A percentile compares a stretch with the other conserved stretches of the same genome.
phyloP scores from a whole-genome alignment of 192 early-diverging fungal species.

The Backusella westeae region DNA sequence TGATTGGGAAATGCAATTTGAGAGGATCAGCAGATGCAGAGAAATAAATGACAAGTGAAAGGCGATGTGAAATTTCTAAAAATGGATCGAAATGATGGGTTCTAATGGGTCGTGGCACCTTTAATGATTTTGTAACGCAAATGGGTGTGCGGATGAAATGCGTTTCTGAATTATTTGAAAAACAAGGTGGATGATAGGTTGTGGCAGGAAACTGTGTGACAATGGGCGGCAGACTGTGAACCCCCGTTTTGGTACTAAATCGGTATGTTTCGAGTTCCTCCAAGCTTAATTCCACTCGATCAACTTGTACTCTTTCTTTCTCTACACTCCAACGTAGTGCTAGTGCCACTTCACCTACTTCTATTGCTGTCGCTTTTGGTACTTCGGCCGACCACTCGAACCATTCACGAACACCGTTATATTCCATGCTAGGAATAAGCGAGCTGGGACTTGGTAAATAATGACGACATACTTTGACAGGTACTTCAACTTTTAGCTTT shows the following conservation, averaged over 20 bases:
- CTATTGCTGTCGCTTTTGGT: conserved; percentile 33
- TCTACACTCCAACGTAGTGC: conserved; percentile 35
- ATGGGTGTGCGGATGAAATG: conserved; percentile 37
- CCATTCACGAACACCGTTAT: conserved; percentile 27
- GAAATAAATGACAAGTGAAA: conserved; percentile 26
- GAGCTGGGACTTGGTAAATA: conserved; percentile 33
- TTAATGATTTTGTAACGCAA: conserved; percentile 4
- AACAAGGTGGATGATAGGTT: conserved; percentile 25
- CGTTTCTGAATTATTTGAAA: conserved; percentile 28
- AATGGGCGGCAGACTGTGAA: conserved; percentile 23
- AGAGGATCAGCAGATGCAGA: conserved; percentile 3
- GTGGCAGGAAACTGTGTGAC: conserved; percentile 25
- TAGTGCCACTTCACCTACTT: conserved; percentile 29
- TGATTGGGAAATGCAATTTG: conserved; percentile 26
- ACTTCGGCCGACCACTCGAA: conserved; percentile 35
- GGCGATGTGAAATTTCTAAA: conserved; percentile 32
- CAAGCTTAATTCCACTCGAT: conserved; percentile 23
- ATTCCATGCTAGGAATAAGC: conserved; percentile 26
- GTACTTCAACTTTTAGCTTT: conserved; percentile 21
- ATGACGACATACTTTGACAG: conserved; percentile 27
- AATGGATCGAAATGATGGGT: conserved; percentile 29
- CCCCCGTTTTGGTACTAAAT: conserved; percentile 20
- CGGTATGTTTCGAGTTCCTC: conserved; percentile 31
- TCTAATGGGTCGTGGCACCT: not conserved
- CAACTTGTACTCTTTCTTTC: conserved; percentile 31